Evolutionary conservation across 495 filamentous ascomycete genomes (phyloP).

Genomic region (Tuber brumale): DNA sequence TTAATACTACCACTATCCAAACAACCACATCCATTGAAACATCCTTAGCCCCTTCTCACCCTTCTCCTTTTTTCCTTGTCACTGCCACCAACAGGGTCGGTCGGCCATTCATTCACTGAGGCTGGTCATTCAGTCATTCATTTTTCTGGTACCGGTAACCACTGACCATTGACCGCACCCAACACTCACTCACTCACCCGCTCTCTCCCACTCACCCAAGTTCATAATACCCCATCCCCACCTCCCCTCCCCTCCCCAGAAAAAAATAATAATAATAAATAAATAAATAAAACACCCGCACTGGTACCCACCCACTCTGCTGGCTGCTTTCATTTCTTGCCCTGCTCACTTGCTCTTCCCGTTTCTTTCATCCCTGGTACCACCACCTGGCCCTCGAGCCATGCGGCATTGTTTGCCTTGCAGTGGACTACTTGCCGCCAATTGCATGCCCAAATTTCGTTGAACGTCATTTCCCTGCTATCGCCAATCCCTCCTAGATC

Average conservation of each 20-base stretch:
- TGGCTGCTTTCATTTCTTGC: constrained; percentile 9
- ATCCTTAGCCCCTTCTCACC: not conserved
- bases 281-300: not conserved
- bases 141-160: constrained; percentile 5
- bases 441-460: constrained; percentile 34
- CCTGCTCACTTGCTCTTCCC: constrained; percentile 13
- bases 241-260: not conserved
- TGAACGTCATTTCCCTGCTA: constrained; percentile 4
- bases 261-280: not conserved
- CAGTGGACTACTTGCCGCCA: constrained; percentile 37
- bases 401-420: constrained; percentile 39
- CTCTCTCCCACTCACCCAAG: constrained; percentile 10
- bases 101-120: not conserved
- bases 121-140: not conserved
- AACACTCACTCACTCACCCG: constrained; percentile 13
- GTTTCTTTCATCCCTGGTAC: constrained; percentile 24
- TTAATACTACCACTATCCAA: not conserved
- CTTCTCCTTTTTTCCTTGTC: constrained; percentile 1
- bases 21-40: not conserved
- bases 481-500: not conserved
- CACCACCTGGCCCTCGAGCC: constrained; percentile 19
- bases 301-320: not conserved
- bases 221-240: constrained; percentile 6
- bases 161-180: constrained; percentile 9
- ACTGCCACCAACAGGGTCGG: not conserved